These are phyloP conservation scores for Secale cereale DNA, from an alignment of 176 grass and related monocot species.

Conservation along the genomic window DNA sequence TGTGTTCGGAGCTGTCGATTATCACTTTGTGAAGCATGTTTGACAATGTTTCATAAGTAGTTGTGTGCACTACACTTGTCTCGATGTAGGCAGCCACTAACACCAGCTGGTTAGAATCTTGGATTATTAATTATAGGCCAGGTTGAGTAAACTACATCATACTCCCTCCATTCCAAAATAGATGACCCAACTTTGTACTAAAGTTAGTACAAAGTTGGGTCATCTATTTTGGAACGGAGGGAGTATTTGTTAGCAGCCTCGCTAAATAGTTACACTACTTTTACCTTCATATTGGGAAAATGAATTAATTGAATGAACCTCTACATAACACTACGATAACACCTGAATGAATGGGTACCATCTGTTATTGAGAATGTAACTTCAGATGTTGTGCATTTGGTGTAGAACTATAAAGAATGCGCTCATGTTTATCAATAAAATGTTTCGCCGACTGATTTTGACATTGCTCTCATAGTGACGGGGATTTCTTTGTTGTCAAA, in stretches of 20 bases:
- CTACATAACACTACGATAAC: background rate
- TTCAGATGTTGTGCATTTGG: background rate
- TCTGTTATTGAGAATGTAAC: background rate
- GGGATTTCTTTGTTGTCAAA: conserved; percentile 82
- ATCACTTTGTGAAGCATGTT: background rate
- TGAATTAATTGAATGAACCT: background rate
- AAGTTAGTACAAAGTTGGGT: no score
- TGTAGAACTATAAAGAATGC: background rate
- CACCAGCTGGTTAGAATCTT: background rate
- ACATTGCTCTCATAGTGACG: conserved; percentile 50
- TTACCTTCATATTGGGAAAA: background rate
- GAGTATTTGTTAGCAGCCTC: background rate
- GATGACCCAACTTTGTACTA: no score
- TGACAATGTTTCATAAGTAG: background rate
- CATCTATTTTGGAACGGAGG: no score
- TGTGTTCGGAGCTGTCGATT: background rate
- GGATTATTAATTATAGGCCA: background rate
- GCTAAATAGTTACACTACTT: background rate
- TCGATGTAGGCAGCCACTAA: background rate
- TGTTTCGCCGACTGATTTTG: conserved; percentile 14
- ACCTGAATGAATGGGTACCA: background rate
- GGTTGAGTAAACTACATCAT: background rate
- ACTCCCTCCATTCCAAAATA: no score
- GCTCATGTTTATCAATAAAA: background rate
- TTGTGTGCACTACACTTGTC: background rate